phyloP scores from a whole-genome alignment of 179 eudicot species.

The Amaranthus tricolor region DNA sequence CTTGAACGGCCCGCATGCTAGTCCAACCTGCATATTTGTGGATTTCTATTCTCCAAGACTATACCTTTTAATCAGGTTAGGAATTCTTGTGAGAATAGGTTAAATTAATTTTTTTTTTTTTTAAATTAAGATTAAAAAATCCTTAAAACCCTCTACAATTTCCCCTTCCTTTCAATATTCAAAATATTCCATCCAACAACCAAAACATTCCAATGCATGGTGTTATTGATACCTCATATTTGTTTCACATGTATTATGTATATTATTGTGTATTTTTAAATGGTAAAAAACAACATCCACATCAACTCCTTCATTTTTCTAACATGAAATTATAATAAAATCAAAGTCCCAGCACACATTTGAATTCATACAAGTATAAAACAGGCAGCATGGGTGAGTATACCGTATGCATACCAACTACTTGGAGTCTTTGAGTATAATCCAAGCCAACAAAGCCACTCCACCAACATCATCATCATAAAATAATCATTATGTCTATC shows the following conservation, averaged over 20 bases:
- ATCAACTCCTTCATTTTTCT: not conserved
- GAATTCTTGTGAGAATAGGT: too few species aligned
- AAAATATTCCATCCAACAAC: not conserved
- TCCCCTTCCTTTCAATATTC: not conserved
- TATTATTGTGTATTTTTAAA: not conserved
- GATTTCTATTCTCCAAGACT: too few species aligned
- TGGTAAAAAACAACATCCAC: not conserved
- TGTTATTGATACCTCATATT: not conserved
- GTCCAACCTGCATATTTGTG: too few species aligned
- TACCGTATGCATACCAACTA: conserved; percentile 11
- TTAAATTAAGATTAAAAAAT: too few species aligned
- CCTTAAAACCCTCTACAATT: too few species aligned
- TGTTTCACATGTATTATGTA: not conserved
- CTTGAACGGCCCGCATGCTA: too few species aligned
- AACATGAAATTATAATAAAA: not conserved
- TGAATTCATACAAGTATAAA: not conserved
- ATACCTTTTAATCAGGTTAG: too few species aligned
- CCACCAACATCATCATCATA: conserved; percentile 6
- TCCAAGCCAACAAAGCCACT: conserved; percentile 9
- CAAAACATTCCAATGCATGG: not conserved
- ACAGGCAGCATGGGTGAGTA: not conserved
- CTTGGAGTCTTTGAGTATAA: conserved; percentile 2
- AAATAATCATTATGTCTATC: conserved; percentile 8
- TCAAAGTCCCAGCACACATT: not conserved
- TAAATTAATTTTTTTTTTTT: too few species aligned